phyloP scores from a whole-genome alignment of 2,329 filamentous ascomycete genomes.

The Pseudogymnoascus sp. region DNA sequence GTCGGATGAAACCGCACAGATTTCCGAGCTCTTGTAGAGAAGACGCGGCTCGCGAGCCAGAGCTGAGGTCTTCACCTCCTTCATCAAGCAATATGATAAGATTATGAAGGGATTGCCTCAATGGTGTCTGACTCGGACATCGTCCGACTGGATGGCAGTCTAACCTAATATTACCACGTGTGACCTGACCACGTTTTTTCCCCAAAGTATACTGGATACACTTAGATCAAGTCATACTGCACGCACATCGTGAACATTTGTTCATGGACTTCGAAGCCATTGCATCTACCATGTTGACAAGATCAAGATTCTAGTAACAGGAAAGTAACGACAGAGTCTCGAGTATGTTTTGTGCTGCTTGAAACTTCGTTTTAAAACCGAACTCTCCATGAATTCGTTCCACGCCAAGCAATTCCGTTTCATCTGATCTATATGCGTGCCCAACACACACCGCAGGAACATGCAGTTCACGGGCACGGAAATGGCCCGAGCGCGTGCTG shows the following conservation, averaged over 20 bases:
- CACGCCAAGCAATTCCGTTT: neutral
- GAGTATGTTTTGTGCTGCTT: constrained; percentile 1
- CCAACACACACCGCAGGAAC: neutral
- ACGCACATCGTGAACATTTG: neutral
- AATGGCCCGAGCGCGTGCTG: neutral
- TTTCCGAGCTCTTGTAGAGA: neutral
- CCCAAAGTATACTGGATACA: neutral
- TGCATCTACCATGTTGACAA: neutral
- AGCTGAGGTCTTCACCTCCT: neutral
- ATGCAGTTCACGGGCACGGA: neutral
- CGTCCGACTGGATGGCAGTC: neutral
- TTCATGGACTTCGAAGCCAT: neutral
- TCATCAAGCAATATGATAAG: constrained; percentile 1
- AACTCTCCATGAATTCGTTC: neutral
- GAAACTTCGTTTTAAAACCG: constrained; percentile 3
- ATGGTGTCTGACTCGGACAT: neutral
- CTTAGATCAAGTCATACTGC: too few species aligned
- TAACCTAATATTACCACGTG: neutral
- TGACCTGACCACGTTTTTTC: neutral
- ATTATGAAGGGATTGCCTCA: neutral
- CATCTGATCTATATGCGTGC: constrained; percentile 7
- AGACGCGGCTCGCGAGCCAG: neutral
- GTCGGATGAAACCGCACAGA: neutral
- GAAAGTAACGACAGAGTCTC: neutral
- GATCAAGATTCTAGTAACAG: neutral